Evolutionary conservation across 2,329 filamentous ascomycete genomes (phyloP), one percentile per base, ranked within the genome.

Genomic region (Arthroderma sp.): DNA sequence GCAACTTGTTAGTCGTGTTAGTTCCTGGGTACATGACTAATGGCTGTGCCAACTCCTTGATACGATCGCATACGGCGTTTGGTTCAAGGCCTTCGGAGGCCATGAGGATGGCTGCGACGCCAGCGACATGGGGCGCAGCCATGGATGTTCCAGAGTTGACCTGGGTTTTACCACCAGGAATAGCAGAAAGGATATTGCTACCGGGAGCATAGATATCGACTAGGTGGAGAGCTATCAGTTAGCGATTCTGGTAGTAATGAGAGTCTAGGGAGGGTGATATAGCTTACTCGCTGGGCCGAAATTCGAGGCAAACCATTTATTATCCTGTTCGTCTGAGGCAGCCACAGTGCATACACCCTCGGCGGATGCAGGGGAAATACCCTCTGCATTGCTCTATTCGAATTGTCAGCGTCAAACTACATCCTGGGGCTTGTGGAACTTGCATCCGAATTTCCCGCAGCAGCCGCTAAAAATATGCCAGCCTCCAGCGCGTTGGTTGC

Each of bases 191-290:
- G 47, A 78, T 68, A 51, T 68, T 50, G 50, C 71, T 64, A 34
- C 75, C 75, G 0, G 75, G 74, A 6, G 73, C 75, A 53, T 72
- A 78, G 53, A 79, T 59, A 54, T 77, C 74, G 38, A 77, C 68
- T 46, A 37, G n/a, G 22, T 22, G 15, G 15, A 36, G n/a, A 22
- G 15, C 15, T 22, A 22, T 22, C 15, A 22, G 15, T 22, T 22
- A 22, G 15, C 3, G 15, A 22, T 22, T 1, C 15, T 3, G 15
- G 3, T 3, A 1, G 3, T 3, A 22, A 3, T 22, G 15, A 22
- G 15, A 3, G 15, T 22, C 15, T 22, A 22, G 15, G 15, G 15
- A 22, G 15, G 15, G 15, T 3, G 15, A 22, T 22, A 22, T 22
- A 11, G 29, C 45, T 36, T 44, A 50, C 48, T 38, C 53, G 71